These are phyloP conservation scores for Monotropa hypopitys DNA, from an alignment of 179 eudicot species.

Conservation along the genomic window DNA sequence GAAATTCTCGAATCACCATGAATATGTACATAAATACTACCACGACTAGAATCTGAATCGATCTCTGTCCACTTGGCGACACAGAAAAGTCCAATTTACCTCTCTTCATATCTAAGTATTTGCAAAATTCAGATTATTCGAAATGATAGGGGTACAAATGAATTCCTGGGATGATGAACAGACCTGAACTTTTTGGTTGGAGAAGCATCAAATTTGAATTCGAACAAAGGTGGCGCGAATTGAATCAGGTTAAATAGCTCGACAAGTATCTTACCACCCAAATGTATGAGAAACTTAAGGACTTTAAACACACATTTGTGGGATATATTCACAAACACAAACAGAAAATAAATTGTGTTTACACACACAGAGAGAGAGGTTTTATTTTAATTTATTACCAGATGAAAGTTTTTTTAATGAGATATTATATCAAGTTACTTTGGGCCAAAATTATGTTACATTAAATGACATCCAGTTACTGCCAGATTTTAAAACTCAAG, in stretches of 20 bases:
- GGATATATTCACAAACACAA: neutral
- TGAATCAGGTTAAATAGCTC: no score
- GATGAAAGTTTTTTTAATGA: no score
- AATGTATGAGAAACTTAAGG: neutral
- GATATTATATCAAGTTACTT: no score
- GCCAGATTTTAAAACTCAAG: neutral
- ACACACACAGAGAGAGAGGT: neutral
- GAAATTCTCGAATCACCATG: constrained; percentile 51
- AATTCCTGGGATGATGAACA: constrained; percentile 3
- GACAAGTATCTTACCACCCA: neutral
- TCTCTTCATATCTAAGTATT: constrained; percentile 18
- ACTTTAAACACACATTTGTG: neutral
- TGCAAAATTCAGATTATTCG: neutral
- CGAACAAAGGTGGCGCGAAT: neutral
- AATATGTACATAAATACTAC: constrained; percentile 49
- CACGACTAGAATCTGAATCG: constrained; percentile 36
- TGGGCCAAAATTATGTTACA: neutral
- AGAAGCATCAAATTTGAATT: neutral
- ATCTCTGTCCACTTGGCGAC: constrained; percentile 38
- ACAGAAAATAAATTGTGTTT: neutral
- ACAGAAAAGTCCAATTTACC: constrained; percentile 32
- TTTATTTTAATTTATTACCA: no score
- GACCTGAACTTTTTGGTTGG: neutral
- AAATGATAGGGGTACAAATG: neutral
- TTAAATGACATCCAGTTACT: neutral